phyloP scores from a whole-genome alignment of 2,329 filamentous ascomycete genomes.

The Domatiomyces globalis region DNA sequence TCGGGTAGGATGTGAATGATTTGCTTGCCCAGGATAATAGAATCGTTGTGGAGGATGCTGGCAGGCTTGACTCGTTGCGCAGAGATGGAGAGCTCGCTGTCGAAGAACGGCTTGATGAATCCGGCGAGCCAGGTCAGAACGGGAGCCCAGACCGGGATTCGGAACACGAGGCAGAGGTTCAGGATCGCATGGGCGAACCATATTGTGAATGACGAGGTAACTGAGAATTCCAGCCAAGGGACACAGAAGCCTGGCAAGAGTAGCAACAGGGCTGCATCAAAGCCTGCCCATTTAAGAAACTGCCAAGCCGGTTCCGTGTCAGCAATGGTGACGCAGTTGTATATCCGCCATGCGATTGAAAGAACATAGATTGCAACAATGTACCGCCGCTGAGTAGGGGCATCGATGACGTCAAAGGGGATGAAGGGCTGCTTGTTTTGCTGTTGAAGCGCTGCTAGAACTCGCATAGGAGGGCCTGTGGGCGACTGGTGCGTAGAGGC shows the following conservation, averaged over 20 bases:
- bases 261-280: constrained; percentile 79
- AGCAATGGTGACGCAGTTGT: constrained; percentile 68
- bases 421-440: constrained; percentile 49
- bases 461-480: constrained; percentile 7
- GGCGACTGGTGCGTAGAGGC: constrained; percentile 13
- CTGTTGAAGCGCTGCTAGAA: constrained; percentile 10
- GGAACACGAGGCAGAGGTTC: constrained; percentile 86
- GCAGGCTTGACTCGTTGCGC: constrained; percentile 82
- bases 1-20: constrained; percentile 96
- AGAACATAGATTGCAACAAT: constrained; percentile 63
- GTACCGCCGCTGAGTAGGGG: constrained; percentile 80
- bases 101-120: constrained; percentile 69
- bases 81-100: constrained; percentile 85
- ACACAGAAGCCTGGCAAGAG: constrained; percentile 76
- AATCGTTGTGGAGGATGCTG: constrained; percentile 77
- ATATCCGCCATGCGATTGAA: constrained; percentile 69
- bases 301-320: constrained; percentile 77
- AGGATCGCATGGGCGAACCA: constrained; percentile 58
- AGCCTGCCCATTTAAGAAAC: constrained; percentile 82
- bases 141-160: constrained; percentile 54
- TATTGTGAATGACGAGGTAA: constrained; percentile 53
- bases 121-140: constrained; percentile 58
- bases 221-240: constrained; percentile 90
- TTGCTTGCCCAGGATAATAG: constrained; percentile 87
- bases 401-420: constrained; percentile 67